A percentile compares a stretch with the other conserved stretches of the same genome.
Conservation (phyloP, 2,329 filamentous ascomycete genomes). For the Cytospora leucostoma region DNA sequence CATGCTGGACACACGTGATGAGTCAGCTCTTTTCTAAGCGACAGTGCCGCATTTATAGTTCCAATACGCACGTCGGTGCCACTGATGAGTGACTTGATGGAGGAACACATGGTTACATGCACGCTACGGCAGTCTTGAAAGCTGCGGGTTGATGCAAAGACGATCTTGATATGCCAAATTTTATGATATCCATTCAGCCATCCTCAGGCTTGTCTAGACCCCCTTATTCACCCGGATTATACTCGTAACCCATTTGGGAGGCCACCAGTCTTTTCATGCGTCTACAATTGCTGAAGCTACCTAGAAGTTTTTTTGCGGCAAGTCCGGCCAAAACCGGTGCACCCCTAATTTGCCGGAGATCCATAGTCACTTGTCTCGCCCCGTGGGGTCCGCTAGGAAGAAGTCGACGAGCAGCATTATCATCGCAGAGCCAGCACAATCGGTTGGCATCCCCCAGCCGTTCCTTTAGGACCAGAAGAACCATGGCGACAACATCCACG, state of each 20-base stretch:
- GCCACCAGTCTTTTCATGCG: constrained; percentile 17
- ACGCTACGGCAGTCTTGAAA: not conserved
- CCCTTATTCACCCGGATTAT: not conserved
- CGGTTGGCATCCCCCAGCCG: not conserved
- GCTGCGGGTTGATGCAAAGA: not conserved
- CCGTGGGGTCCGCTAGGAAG: not conserved
- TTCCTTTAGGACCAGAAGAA: constrained; percentile 26
- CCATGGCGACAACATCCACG: constrained; percentile 40
- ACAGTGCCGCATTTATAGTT: not conserved
- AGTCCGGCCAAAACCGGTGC: constrained; percentile 2
- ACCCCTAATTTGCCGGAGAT: constrained; percentile 16
- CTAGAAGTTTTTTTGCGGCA: constrained; percentile 14
- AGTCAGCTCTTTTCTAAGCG: constrained; percentile 5
- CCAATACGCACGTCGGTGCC: no score
- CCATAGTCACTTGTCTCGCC: constrained; percentile 1
- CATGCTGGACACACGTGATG: constrained; percentile 1
- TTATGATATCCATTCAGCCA: not conserved
- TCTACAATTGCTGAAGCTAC: constrained; percentile 7
- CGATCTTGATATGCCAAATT: constrained; percentile 6
- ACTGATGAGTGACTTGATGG: not conserved
- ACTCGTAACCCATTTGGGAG: not conserved
- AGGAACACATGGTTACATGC: not conserved
- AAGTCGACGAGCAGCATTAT: not conserved
- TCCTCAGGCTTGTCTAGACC: not conserved
- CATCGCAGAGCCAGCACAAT: not conserved